A percentile compares a stretch with the other conserved stretches of the same genome.
phyloP scores from a whole-genome alignment of 176 grass and related monocot species.

The Luzula sylvatica region DNA sequence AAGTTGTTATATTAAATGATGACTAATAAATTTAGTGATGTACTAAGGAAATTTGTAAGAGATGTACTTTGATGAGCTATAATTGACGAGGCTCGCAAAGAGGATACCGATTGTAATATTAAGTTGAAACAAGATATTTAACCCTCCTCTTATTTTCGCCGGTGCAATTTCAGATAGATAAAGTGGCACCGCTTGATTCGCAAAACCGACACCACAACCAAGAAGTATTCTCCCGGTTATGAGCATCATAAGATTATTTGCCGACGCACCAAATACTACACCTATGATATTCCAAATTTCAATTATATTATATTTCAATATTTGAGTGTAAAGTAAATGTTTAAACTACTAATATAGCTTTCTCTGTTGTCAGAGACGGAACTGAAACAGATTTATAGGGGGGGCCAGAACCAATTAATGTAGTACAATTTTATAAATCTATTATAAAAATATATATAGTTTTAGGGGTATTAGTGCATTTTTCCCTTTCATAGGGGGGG shows the following conservation, averaged over 20 bases:
- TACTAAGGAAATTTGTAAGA: background rate
- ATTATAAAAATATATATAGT: too few species aligned
- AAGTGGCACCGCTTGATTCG: constrained; percentile 71
- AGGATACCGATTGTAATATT: constrained; percentile 79
- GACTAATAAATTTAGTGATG: background rate
- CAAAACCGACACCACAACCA: constrained; percentile 69
- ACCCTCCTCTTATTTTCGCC: constrained; percentile 53
- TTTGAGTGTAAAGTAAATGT: too few species aligned
- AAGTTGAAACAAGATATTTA: constrained; percentile 86
- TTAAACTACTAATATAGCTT: too few species aligned
- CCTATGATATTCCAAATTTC: constrained; percentile 15
- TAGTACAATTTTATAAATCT: too few species aligned
- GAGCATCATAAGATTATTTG: constrained; percentile 51
- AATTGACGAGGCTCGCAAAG: constrained; percentile 63
- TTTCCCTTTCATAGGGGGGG: too few species aligned
- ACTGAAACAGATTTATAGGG: too few species aligned
- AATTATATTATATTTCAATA: too few species aligned
- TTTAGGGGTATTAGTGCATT: too few species aligned
- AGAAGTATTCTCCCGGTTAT: constrained; percentile 63
- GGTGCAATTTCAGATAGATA: constrained; percentile 70
- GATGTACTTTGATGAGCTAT: constrained; percentile 34
- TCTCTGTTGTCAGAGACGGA: too few species aligned
- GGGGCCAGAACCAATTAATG: too few species aligned
- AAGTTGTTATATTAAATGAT: background rate
- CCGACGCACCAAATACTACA: constrained; percentile 55